phyloP scores from a whole-genome alignment of 371 early-diverging fungal species.

The Capillidium rhysosporum region DNA sequence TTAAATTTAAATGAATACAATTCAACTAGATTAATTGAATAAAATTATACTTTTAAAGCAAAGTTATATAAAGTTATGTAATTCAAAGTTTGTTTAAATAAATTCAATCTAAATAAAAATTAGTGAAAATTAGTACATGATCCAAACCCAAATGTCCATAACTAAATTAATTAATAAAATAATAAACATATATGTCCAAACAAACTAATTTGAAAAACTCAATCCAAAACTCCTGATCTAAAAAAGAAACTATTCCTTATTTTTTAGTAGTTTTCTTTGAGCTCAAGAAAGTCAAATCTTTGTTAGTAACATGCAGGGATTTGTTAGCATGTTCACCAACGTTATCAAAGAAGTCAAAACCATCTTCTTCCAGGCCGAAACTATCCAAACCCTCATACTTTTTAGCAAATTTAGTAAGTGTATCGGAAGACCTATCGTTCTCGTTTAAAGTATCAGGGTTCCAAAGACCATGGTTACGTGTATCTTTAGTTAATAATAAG shows the following conservation, averaged over 20 bases:
- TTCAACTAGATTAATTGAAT: too few species aligned
- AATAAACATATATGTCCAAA: too few species aligned
- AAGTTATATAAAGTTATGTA: too few species aligned
- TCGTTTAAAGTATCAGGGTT: conserved; percentile 54
- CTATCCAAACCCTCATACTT: conserved; percentile 48
- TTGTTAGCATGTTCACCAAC: neutral
- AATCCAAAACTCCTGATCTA: too few species aligned
- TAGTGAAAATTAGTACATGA: too few species aligned
- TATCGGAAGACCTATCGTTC: conserved; percentile 20
- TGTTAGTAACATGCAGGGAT: neutral
- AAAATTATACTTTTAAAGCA: too few species aligned
- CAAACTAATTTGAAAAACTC: too few species aligned
- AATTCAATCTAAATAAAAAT: too few species aligned
- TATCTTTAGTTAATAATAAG: conserved; percentile 74
- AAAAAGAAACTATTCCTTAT: neutral
- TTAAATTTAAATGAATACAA: too few species aligned
- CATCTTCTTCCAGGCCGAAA: conserved; percentile 13
- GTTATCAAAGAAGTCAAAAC: neutral
- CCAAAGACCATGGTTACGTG: conserved; percentile 84
- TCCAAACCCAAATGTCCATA: too few species aligned
- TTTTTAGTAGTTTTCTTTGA: neutral
- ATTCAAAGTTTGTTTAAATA: too few species aligned
- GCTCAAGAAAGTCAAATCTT: conserved; percentile 1
- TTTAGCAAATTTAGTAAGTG: conserved; percentile 49
- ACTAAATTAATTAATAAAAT: too few species aligned